Evolutionary conservation across 1,284 basidiomycete genomes (phyloP), one percentile per base, ranked within the genome.

Genomic region (Leccinum subfulvum): DNA sequence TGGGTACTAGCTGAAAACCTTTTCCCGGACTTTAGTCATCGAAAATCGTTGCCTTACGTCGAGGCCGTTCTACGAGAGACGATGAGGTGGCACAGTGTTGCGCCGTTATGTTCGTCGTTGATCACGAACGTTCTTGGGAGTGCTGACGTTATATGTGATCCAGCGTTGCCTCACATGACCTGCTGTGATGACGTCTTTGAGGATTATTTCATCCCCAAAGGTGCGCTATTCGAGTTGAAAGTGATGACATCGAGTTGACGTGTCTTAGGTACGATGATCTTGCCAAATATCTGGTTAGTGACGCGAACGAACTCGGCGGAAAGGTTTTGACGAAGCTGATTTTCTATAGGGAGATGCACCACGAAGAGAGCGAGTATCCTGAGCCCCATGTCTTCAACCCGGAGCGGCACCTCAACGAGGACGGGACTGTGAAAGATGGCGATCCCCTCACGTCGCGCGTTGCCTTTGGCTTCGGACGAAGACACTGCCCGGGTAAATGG

Each of bases 401-500:
- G 1, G 73, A 68, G 33, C 69, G 76, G n/a, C 52, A 74, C 56
- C 62, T 75, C 16, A 44, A 33, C 13, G 58, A 60, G 51, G 73
- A 76, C 21, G 76, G 72, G 54, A 60, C 37, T 14, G 2, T 75
- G 28, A 58, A 62, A 10, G 75, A 71, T 16, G 52, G 47, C 4
- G 67, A 74, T 44, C 69, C 75, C 1, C 69, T 76, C 65, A 63
- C 44, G 7, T 70, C 68, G 30, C 74, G 67, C 21, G 65, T 65
- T 11, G 74, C 70, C 3, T 74, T 77, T 66, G 73, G 73, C 28
- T 76, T 76, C 37, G 72, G 72, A 54, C 71, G 72, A 53, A 69
- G 76, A 57, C 71, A 76, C 58, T 77, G 75, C 54, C 72, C 75
- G 30, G 75, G 75, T 1, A 71, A 76, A 58, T 72, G 68, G 65